These are phyloP conservation scores for Rhizoctonia solani DNA, from an alignment of 1,284 basidiomycete genomes.

Conservation along the genomic window DNA sequence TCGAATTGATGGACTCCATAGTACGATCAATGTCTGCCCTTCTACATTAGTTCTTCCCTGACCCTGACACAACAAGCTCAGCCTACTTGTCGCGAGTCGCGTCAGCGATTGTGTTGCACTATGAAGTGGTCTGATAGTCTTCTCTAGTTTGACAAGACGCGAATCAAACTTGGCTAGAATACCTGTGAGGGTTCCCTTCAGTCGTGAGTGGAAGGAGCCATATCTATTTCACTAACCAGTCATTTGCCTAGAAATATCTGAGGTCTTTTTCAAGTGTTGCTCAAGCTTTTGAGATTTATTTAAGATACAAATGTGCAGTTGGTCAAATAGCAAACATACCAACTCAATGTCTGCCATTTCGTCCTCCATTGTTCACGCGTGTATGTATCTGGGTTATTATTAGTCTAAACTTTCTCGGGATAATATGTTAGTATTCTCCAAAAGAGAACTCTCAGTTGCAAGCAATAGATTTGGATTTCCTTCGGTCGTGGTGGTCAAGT, in stretches of 20 bases:
- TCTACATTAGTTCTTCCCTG: conserved; percentile 13
- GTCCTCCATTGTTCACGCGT: conserved; percentile 60
- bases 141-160: conserved; percentile 75
- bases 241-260: conserved; percentile 80
- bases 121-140: conserved; percentile 76
- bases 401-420: too few species aligned
- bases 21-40: conserved; percentile 74
- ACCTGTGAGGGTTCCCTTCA: conserved; percentile 50
- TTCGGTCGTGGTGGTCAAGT: neutral
- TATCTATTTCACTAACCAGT: conserved; percentile 57
- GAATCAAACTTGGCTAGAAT: conserved; percentile 78
- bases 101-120: conserved; percentile 74
- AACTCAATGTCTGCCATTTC: conserved; percentile 77
- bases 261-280: conserved; percentile 81
- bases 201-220: too few species aligned
- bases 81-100: conserved; percentile 60
- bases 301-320: conserved; percentile 6
- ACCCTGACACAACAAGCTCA: conserved; percentile 3
- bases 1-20: conserved; percentile 72
- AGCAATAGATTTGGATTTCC: neutral
- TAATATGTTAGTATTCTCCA: too few species aligned
- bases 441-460: too few species aligned
- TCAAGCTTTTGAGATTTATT: conserved; percentile 59
- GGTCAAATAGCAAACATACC: conserved; percentile 47
- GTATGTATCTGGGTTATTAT: too few species aligned